Evolutionary conservation across 805 yeast genomes (phyloP), one percentile per base, ranked within the genome.

Genomic region (Candida gorgasii): DNA sequence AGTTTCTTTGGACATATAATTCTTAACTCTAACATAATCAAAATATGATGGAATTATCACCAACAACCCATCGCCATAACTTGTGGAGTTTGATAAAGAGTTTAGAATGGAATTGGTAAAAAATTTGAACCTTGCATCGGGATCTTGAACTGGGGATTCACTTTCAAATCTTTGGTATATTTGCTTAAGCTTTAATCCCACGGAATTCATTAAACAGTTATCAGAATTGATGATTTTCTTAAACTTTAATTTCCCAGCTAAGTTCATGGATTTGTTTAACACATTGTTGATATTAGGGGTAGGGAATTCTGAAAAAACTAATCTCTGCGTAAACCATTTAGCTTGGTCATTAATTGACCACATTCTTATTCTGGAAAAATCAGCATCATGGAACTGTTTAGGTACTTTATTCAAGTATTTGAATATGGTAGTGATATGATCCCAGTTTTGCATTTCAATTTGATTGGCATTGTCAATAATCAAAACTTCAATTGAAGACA

Each of bases 401-500:
- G 98, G 98, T 35, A 89, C 79, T 43, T 74, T 69, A 62, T 90
- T 89, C 43, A 89, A 51, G 57, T 84, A 81, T 48, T 81, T 80
- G 51, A 83, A 68, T 5, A 82, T 75, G 12, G 82, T 81, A 22
- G 62, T 63, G 7, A 93, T 75, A 64, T 92, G 96, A 27, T 85
- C 85, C 90, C 97, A 86, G 57, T 90, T 89, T 64, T 93, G 99
- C 86, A 85, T 86, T 57, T 87, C 86, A 49, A 90, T 72, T 22
- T 89, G 86, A 56, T 89, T 89, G 9, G 93, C 80, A 54, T 86
- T 87, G 62, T 93, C 99, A 29, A 89, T 64, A 14, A 90, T 66
- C 38, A 84, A 62, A 3, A 93, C 62, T 61, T 93, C 99, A 50
- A 93, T 87, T 1, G 97, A 89, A 24, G 95, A 83, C 45, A 93